A percentile compares a stretch with the other conserved stretches of the same genome.
Evolutionary conservation across 352 stramenopile species (phyloP).

Genomic region (Phytophthora fragariae): DNA sequence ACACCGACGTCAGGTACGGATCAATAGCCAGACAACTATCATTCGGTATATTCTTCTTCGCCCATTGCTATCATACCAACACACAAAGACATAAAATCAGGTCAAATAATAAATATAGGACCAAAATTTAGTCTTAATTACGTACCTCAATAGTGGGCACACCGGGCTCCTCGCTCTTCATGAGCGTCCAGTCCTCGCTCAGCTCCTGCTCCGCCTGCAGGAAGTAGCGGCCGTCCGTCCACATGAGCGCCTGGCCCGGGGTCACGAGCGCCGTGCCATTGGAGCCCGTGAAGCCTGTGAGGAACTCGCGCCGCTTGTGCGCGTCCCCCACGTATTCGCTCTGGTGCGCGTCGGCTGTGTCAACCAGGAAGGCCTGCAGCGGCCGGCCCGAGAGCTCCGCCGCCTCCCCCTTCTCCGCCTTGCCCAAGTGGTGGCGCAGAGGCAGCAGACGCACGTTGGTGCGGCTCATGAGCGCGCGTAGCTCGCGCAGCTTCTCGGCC

Average conservation of each 20-base stretch:
- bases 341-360: constrained; percentile 97
- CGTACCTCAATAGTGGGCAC: constrained; percentile 89
- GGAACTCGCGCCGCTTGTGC: constrained; percentile 96
- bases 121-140: constrained; percentile 28
- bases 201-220: constrained; percentile 96
- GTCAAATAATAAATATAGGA: constrained; percentile 2
- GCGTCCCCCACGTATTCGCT: constrained; percentile 98
- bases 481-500: constrained; percentile 67
- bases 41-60: constrained; percentile 64
- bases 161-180: constrained; percentile 94
- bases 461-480: constrained; percentile 69
- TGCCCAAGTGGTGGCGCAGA: constrained; percentile 65
- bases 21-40: constrained; percentile 94
- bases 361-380: constrained; percentile 94
- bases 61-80: constrained; percentile 62
- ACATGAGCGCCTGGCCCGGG: constrained; percentile 91
- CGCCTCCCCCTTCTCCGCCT: constrained; percentile 31
- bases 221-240: constrained; percentile 99
- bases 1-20: constrained; percentile 93
- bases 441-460: constrained; percentile 73
- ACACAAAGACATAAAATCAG: neutral
- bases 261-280: constrained; percentile 94
- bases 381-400: constrained; percentile 49
- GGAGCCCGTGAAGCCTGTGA: constrained; percentile 97
- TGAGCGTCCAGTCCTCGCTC: constrained; percentile 94